Conservation (phyloP, 768 basidiomycete species). For the Ramaria rubella region DNA sequence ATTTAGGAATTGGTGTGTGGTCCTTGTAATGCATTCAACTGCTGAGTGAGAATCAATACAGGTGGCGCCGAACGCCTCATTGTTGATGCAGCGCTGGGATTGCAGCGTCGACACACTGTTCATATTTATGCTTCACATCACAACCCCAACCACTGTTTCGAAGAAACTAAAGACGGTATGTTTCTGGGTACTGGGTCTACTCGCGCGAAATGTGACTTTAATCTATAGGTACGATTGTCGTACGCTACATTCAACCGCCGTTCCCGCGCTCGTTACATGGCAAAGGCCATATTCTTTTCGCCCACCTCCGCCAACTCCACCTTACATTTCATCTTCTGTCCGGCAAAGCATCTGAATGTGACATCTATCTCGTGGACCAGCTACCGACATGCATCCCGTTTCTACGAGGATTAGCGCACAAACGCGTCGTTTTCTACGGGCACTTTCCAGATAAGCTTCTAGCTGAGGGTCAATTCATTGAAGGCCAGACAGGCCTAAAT, state of each 20-base stretch:
- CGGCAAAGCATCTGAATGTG: slow-evolving; percentile 46
- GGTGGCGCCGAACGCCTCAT: slow-evolving; percentile 94
- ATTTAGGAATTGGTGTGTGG: slow-evolving; percentile 80
- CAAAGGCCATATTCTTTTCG: slow-evolving; percentile 82
- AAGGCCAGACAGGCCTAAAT: slow-evolving; percentile 40
- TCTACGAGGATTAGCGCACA: slow-evolving; percentile 55
- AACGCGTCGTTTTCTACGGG: slow-evolving; percentile 93
- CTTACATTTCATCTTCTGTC: slow-evolving; percentile 62
- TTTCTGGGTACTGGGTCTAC: neutral
- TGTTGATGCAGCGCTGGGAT: slow-evolving; percentile 87
- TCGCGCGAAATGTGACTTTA: neutral
- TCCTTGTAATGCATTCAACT: neutral
- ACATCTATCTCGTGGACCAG: slow-evolving; percentile 93
- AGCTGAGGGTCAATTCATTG: slow-evolving; percentile 58
- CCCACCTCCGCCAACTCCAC: slow-evolving; percentile 84
- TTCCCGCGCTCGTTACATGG: slow-evolving; percentile 77
- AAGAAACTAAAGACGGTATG: slow-evolving; percentile 86
- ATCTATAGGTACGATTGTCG: slow-evolving; percentile 63
- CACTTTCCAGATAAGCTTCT: slow-evolving; percentile 97
- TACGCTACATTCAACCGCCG: slow-evolving; percentile 65
- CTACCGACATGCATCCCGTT: slow-evolving; percentile 88
- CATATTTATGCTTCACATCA: slow-evolving; percentile 93
- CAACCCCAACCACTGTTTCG: slow-evolving; percentile 81
- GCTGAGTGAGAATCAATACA: slow-evolving; percentile 26
- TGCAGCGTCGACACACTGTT: slow-evolving; percentile 78